These are phyloP conservation scores for Capniomyces stellatus DNA, from an alignment of 371 early-diverging fungal genomes.

Conservation along the genomic window DNA sequence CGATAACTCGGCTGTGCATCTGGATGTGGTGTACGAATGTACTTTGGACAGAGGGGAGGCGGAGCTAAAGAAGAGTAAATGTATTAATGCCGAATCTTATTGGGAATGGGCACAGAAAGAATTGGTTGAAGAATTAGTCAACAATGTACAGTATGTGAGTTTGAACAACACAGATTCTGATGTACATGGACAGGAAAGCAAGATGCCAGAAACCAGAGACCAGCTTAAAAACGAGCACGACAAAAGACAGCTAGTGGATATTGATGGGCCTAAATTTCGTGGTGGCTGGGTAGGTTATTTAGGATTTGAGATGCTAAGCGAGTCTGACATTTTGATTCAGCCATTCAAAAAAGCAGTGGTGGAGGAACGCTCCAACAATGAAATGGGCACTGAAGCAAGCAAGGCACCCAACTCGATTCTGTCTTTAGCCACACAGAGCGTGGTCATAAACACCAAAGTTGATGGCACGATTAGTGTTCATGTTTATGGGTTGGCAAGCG, in stretches of 20 bases:
- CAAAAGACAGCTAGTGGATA: too few relatives aligned
- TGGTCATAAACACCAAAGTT: background rate
- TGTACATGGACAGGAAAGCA: background rate
- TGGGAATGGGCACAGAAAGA: background rate
- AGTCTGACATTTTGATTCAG: conserved; percentile 1
- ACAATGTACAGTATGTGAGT: background rate
- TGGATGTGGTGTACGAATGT: too few relatives aligned
- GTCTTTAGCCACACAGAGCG: background rate
- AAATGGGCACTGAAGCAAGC: background rate
- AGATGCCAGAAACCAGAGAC: too few relatives aligned
- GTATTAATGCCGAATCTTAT: too few relatives aligned
- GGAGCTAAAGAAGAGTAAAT: background rate
- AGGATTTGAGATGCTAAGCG: conserved; percentile 80
- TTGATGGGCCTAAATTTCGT: conserved; percentile 3
- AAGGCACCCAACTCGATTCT: background rate
- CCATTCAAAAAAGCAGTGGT: background rate
- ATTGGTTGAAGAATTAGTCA: background rate
- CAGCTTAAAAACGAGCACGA: too few relatives aligned
- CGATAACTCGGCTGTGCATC: background rate
- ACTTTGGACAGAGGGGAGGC: background rate
- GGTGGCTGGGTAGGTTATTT: conserved; percentile 81
- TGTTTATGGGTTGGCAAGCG: background rate
- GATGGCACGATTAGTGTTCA: background rate
- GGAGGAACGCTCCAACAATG: background rate
- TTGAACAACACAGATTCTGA: background rate